Base-by-base conservation (phyloP, 2,329 filamentous ascomycete genomes). In the Pseudogymnoascus sp. region DNA sequence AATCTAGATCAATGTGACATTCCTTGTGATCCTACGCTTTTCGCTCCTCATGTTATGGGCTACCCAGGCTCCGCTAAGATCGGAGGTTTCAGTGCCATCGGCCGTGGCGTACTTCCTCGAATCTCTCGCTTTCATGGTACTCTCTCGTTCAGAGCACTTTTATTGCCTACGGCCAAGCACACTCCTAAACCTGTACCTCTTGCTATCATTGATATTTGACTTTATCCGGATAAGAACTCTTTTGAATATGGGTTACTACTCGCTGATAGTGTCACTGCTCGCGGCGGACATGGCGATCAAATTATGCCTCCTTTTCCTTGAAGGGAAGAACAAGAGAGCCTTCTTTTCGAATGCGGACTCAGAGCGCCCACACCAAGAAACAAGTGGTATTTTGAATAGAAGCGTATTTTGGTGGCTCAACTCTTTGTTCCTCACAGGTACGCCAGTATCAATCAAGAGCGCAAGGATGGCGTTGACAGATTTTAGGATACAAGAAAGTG, bases 121-220 rank as follows among this genome's bases (percentile, higher is more conserved):
- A 16, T 56, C 50, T 19, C n/a, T 56, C 26, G 50, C 50, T 33
- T 56, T 56, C n/a, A 56, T 56, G 50, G 46, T 53, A 53, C 50
- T 56, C 28, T 56, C 50, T 7, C 50, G 50, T 8, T 33, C 28
- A 7, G 50, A 56, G 16, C 50, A 56, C 50, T 56, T 56, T 14
- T 56, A 35, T 19, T 56, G 50, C 16, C 50, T 56, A 12, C 28
- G 16, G 50, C 50, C 50, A 56, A 56, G 50, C 28, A 56, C 50
- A 19, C 50, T 56, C 5, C 6, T 56, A 4, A 56, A 35, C 26
- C 10, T 56, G 6, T 56, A 56, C 11, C 50, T 56, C 5, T 12
- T 56, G n/a, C 4, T 56, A 14, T 35, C 50, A 2, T 35, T 56
- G 28, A 6, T 35, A 33, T 56, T 56, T 33, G 50, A 56, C n/a